Percentiles rank a stretch among this genome's conserved stretches.
Evolutionary conservation across 768 basidiomycete species (phyloP).

Genomic region (Jaapia argillacea): DNA sequence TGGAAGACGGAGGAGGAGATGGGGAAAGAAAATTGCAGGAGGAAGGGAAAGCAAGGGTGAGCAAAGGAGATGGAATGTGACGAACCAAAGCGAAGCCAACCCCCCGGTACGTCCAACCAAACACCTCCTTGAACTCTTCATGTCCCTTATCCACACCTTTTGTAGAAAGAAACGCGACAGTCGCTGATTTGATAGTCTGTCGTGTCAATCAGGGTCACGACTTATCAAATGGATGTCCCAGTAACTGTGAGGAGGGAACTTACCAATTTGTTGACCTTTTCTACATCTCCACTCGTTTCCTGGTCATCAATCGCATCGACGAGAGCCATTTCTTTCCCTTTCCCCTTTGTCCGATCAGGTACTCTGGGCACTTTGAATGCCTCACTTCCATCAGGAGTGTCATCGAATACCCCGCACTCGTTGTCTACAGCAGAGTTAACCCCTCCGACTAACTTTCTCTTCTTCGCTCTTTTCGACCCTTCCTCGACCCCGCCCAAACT

Average conservation of each 20-base stretch:
- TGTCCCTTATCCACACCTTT: too few species aligned
- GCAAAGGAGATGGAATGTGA: too few species aligned
- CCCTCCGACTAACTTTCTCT: neutral
- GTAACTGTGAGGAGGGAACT: neutral
- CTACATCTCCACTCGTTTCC: neutral
- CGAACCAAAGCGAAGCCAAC: conserved; percentile 15
- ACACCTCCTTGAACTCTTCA: conserved; percentile 13
- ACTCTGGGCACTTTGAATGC: too few species aligned
- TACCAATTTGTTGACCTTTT: neutral
- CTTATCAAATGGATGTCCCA: neutral
- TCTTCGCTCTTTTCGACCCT: neutral
- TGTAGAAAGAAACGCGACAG: conserved; percentile 2
- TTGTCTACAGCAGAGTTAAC: neutral
- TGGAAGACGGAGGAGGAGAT: too few species aligned
- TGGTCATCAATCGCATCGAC: neutral
- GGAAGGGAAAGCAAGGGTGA: too few species aligned
- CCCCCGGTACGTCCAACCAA: conserved; percentile 12
- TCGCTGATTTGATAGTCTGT: neutral
- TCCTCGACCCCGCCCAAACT: neutral
- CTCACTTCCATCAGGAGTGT: too few species aligned
- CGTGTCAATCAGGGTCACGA: neutral
- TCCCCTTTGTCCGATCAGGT: too few species aligned
- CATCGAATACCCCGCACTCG: neutral
- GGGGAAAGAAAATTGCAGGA: too few species aligned
- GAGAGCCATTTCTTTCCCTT: neutral